These are phyloP conservation scores for Didymella arachidicola DNA, from an alignment of 2,329 filamentous ascomycete genomes.

Conservation along the genomic window DNA sequence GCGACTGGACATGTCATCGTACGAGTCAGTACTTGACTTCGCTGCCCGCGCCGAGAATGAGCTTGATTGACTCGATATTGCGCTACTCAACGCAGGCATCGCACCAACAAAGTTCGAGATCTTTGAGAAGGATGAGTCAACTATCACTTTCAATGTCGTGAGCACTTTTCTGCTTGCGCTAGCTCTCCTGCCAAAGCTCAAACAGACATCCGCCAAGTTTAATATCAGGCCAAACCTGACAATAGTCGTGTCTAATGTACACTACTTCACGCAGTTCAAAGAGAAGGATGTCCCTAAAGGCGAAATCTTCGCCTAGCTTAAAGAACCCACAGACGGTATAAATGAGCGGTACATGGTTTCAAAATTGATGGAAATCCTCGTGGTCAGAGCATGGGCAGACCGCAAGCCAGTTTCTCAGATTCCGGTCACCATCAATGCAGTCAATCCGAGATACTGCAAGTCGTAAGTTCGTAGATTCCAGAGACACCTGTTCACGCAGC, in stretches of 20 bases:
- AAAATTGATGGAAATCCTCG: neutral
- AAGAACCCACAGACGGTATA: neutral
- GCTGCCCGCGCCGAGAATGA: neutral
- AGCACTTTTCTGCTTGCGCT: neutral
- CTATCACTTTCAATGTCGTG: neutral
- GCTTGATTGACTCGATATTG: neutral
- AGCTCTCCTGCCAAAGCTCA: neutral
- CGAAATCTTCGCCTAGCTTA: neutral
- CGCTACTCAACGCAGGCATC: neutral
- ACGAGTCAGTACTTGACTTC: neutral
- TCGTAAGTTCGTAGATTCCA: neutral
- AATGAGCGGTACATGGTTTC: neutral
- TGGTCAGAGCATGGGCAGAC: neutral
- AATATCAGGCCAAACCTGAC: neutral
- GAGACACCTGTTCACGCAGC: neutral
- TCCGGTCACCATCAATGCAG: neutral
- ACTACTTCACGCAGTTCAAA: neutral
- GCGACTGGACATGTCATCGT: neutral
- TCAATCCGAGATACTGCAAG: neutral
- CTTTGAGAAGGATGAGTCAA: neutral
- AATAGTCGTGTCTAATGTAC: neutral
- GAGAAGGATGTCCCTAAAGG: neutral
- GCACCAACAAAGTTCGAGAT: neutral
- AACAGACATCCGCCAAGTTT: neutral
- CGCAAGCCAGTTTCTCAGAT: neutral